Evolutionary conservation across 108 stramenopile species (phyloP).

Genomic region (Seminavis robusta): DNA sequence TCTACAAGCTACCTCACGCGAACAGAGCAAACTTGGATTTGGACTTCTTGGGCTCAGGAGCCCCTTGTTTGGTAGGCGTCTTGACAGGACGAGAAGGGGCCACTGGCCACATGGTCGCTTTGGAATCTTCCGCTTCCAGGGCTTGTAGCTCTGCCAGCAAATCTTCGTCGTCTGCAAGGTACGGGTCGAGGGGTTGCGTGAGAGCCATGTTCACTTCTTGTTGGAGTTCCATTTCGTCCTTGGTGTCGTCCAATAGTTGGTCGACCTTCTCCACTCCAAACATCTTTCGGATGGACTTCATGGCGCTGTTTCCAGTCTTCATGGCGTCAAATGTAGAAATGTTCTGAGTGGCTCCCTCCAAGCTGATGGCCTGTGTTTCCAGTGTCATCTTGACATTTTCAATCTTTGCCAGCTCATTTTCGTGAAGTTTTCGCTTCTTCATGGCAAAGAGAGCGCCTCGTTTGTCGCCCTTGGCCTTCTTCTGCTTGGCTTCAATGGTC

Average conservation of each 20-base stretch:
- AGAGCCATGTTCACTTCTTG: conserved; percentile 88
- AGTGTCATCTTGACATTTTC: conserved; percentile 92
- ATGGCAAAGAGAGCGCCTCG: conserved; percentile 90
- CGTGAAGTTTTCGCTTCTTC: conserved; percentile 96
- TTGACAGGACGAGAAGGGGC: too few species aligned
- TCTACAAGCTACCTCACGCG: too few species aligned
- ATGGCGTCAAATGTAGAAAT: conserved; percentile 93
- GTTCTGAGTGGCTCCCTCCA: conserved; percentile 93
- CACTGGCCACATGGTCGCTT: conserved; percentile 55
- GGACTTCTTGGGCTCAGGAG: too few species aligned
- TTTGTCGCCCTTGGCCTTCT: conserved; percentile 94
- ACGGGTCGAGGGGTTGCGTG: conserved; percentile 78
- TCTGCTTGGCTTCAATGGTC: conserved; percentile 87
- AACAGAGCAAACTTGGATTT: too few species aligned
- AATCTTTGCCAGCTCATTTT: conserved; percentile 95
- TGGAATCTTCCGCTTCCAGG: conserved; percentile 83
- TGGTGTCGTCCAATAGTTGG: conserved; percentile 93
- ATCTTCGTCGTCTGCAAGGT: conserved; percentile 85
- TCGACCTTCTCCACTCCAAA: conserved; percentile 94
- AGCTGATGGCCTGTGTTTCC: conserved; percentile 91
- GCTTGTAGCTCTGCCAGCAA: conserved; percentile 87
- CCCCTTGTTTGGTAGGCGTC: too few species aligned
- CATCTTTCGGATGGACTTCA: conserved; percentile 82
- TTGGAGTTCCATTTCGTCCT: conserved; percentile 91
- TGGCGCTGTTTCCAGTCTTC: conserved; percentile 81